These are phyloP conservation scores for Wickerhamomyces subpelliculosus DNA, from an alignment of 805 yeast species.

Conservation along the genomic window DNA sequence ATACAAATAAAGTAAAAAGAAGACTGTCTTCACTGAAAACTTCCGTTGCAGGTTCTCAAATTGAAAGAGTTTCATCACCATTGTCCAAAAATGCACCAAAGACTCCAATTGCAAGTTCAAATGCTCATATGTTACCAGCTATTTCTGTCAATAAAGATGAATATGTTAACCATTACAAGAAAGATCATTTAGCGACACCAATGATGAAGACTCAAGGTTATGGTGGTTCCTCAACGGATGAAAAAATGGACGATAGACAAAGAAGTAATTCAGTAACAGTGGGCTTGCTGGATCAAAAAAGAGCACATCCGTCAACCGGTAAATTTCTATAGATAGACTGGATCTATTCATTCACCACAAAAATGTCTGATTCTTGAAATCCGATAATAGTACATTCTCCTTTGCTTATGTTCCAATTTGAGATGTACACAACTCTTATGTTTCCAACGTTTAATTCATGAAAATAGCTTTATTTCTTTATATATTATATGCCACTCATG, in stretches of 20 bases:
- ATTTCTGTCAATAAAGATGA: constrained; percentile 1
- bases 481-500: no score
- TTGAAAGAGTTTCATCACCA: constrained; percentile 27
- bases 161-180: constrained; percentile 37
- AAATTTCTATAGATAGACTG: no score
- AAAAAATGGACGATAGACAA: not conserved
- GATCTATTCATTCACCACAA: no score
- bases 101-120: constrained; percentile 22
- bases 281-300: not conserved
- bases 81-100: constrained; percentile 27
- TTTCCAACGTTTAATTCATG: no score
- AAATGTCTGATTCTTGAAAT: no score
- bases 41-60: not conserved
- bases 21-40: no score
- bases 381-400: no score
- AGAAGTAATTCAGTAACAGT: constrained; percentile 5
- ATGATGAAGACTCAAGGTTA: not conserved
- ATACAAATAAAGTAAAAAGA: no score
- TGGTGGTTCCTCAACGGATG: constrained; percentile 1
- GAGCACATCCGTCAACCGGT: no score
- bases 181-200: constrained; percentile 25
- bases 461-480: no score
- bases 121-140: constrained; percentile 18
- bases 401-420: no score
- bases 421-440: no score